Base-by-base conservation (phyloP, 2,329 filamentous ascomycete species). In the Endothia cerciana region DNA sequence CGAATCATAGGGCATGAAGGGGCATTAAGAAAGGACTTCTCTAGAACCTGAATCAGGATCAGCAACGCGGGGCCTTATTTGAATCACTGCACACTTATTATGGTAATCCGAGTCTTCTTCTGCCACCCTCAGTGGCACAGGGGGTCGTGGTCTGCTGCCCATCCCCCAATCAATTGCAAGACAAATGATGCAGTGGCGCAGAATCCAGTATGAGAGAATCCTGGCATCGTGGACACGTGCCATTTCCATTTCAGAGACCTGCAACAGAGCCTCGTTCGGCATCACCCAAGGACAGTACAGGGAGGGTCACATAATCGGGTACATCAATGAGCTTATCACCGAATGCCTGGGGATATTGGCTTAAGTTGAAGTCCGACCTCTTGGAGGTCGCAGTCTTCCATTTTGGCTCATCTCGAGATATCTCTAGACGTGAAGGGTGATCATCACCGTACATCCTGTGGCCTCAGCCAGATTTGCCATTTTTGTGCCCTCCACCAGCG, bases 401-500 rank as follows among this genome's bases (percentile, higher is more conserved):
- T 68, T 62, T 60, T 17, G 41, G 49, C 60, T 60, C 62, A 62
- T 61, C 47, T 58, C 22, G 36, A 57, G 64, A 58, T 62, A 66
- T 61, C 58, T 63, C 47, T 38, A 40, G 59, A 55, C 43, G 57
- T 64, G 41, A 59, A 45, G 36, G 56, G 41, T 63, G 63, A 55
- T 49, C 62, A 40, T 22, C 40, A 56, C 57, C 57, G 36, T 58
- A 57, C 53, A 66, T 63, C 56, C 33, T 58, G 30, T 47, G 55
- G 41, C 60, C 41, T 41, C 58, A 58, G 47, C 64, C 36, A 60
- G 56, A 36, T 65, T 61, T 53, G 36, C 60, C 65, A 53, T 40
- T 40, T 62, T 62, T 49, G 64, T 65, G 60, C 65, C 64, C 45
- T 63, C 65, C 68, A 63, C 55, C 61, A 72, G 72, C 72, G 72